Percentiles rank a stretch among this genome's conserved stretches.
phyloP scores from a whole-genome alignment of 176 grass and related monocot genomes.

The Eleusine indica region DNA sequence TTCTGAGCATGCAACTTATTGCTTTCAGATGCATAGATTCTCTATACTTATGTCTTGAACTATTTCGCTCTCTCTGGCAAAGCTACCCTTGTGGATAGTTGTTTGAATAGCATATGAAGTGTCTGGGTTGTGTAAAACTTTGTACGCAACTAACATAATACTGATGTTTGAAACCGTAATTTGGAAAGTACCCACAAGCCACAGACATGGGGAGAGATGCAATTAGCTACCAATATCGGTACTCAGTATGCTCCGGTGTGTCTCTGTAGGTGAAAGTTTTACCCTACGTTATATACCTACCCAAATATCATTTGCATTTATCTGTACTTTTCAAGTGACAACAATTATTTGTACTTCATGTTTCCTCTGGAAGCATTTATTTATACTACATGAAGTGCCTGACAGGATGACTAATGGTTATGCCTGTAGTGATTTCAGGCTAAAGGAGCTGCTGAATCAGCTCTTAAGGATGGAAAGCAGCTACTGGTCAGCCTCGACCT shows the following conservation, averaged over 20 bases:
- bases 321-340: background rate
- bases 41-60: background rate
- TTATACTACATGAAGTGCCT: background rate
- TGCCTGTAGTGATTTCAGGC: conserved; percentile 88
- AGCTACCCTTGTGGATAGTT: conserved; percentile 7
- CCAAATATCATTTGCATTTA: background rate
- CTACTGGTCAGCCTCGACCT: conserved; percentile 64
- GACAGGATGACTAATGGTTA: conserved; percentile 27
- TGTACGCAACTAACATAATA: background rate
- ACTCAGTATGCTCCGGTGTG: background rate
- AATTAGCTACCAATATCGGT: conserved; percentile 16
- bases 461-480: conserved; percentile 79
- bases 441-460: conserved; percentile 77
- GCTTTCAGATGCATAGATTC: background rate
- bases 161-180: conserved; percentile 15
- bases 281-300: background rate
- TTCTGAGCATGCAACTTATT: background rate
- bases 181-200: background rate
- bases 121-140: background rate
- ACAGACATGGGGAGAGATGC: background rate
- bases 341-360: background rate
- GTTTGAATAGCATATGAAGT: background rate
- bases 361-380: conserved; percentile 6
- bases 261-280: background rate
- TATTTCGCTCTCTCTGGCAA: background rate